These are phyloP conservation scores for Fragaria vesca DNA, from an alignment of 306 rosid genomes.

Conservation along the genomic window DNA sequence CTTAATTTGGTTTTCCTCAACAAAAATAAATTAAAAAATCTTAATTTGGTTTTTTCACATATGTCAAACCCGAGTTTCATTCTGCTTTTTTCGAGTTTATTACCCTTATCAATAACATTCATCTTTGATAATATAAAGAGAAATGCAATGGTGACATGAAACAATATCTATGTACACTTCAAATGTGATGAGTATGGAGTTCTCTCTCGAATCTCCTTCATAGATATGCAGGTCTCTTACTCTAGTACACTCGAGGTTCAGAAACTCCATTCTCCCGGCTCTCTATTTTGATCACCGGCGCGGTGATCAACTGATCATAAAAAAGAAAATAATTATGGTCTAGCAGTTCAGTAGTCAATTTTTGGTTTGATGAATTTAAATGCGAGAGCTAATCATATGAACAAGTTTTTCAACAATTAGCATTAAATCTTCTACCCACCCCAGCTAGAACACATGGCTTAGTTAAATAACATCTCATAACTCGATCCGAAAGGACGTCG, in stretches of 20 bases:
- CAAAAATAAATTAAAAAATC: too few relatives aligned
- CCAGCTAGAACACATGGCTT: not conserved
- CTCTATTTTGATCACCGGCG: not conserved
- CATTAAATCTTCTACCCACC: not conserved
- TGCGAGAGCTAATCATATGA: not conserved
- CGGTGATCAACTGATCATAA: too few relatives aligned
- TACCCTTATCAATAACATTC: too few relatives aligned
- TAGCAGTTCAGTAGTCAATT: not conserved
- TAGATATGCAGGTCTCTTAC: not conserved
- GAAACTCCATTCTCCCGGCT: not conserved
- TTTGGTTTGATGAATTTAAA: not conserved
- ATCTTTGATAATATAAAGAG: too few relatives aligned
- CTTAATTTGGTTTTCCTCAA: too few relatives aligned
- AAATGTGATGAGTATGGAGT: not conserved
- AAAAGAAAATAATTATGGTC: not conserved
- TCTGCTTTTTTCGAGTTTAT: too few relatives aligned
- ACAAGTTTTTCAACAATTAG: conserved; percentile 2
- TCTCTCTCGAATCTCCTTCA: not conserved
- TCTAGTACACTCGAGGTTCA: not conserved
- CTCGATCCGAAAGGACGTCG: not conserved
- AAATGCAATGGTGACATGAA: too few relatives aligned
- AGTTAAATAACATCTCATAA: not conserved
- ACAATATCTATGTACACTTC: too few relatives aligned
- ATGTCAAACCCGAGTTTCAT: too few relatives aligned
- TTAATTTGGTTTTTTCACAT: too few relatives aligned